Evolutionary conservation across 2,329 filamentous ascomycete species (phyloP), one percentile per base, ranked within the genome.

Genomic region (Aureobasidium musti): DNA sequence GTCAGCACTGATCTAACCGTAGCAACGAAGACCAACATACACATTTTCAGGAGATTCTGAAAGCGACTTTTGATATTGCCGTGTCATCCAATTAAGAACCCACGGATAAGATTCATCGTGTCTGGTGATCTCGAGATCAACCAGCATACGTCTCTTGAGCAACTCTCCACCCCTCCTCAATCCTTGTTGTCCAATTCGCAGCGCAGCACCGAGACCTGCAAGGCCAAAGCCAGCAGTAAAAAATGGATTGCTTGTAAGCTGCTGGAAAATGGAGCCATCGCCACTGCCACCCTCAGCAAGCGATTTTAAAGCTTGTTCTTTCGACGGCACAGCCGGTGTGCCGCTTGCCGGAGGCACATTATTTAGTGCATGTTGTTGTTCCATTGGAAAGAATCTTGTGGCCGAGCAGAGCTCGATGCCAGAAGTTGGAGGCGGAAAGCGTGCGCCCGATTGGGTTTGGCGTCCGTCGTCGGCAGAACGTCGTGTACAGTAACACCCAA

Each of bases 101-200:
- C 93, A 98, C 47, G 88, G 88, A 76, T 98, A 99, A 1, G 94
- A 93, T 52, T 92, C 88, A 79, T 99, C 95, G 73, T 94, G 91
- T 75, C 92, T 91, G 77, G 91, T 94, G 78, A 99, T 97, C 79
- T 99, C 95, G 73, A 99, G 88, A 73, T 97, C 92, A 73, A 98
- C 91, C 35, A 99, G 87, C 80, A 99, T 87, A 57, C 94, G 91
- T 63, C 90, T 88, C 59, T 91, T 90, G 67, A 97, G 80, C 66
- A 96, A 83, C 50, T 86, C 85, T n/a, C 89, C 88, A 65, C 87
- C 87, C 72, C 87, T 83, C 68, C 93, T 86, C 67, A 90, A 77
- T 39, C 91, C 91, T 74, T 89, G 89, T 69, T 95, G 92, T 35
- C 89, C 91, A 72, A 96, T 86, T 14, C 92, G 89, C 37, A 92